Conservation (phyloP, 2,329 filamentous ascomycete species). For the Colletotrichum costaricense region DNA sequence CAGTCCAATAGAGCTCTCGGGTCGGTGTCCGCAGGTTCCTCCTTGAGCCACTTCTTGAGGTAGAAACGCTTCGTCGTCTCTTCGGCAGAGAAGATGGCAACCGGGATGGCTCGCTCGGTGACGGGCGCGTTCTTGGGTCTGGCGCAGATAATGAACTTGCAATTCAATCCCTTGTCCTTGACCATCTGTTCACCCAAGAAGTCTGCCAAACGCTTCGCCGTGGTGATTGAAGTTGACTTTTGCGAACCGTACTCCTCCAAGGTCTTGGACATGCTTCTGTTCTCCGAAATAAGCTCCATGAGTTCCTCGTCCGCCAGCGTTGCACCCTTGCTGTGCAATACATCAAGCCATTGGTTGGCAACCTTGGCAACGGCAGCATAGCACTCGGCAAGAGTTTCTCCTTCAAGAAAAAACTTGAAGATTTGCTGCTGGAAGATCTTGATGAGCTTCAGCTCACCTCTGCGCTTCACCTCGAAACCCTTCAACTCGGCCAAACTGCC, state of each 20-base stretch:
- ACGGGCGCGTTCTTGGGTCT: conserved; percentile 89
- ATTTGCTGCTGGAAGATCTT: conserved; percentile 99
- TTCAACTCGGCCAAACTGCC: conserved; percentile 95
- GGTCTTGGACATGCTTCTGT: conserved; percentile 97
- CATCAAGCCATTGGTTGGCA: conserved; percentile 96
- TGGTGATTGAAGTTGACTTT: conserved; percentile 99
- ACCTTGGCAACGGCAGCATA: conserved; percentile 94
- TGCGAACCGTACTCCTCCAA: conserved; percentile 95
- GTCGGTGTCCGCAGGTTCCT: conserved; percentile 92
- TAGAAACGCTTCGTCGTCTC: conserved; percentile 88
- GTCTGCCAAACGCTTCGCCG: conserved; percentile 91
- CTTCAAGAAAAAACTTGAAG: conserved; percentile 99
- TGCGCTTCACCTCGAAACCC: conserved; percentile 96
- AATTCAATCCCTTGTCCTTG: conserved; percentile 98
- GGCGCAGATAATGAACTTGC: conserved; percentile 98
- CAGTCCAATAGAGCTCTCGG: conserved; percentile 92
- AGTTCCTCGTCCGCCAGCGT: conserved; percentile 96
- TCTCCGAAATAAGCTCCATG: conserved; percentile 99
- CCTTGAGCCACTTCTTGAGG: conserved; percentile 93
- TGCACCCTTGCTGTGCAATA: conserved; percentile 86
- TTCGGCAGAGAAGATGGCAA: conserved; percentile 97
- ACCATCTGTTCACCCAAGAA: conserved; percentile 99
- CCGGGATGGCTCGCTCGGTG: conserved; percentile 92
- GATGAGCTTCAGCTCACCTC: conserved; percentile 98
- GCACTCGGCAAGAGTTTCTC: conserved; percentile 85